Percentiles rank a stretch among this genome's conserved stretches.
These are phyloP conservation scores for Suillus subluteus DNA, from an alignment of 768 basidiomycete genomes.

Conservation along the genomic window DNA sequence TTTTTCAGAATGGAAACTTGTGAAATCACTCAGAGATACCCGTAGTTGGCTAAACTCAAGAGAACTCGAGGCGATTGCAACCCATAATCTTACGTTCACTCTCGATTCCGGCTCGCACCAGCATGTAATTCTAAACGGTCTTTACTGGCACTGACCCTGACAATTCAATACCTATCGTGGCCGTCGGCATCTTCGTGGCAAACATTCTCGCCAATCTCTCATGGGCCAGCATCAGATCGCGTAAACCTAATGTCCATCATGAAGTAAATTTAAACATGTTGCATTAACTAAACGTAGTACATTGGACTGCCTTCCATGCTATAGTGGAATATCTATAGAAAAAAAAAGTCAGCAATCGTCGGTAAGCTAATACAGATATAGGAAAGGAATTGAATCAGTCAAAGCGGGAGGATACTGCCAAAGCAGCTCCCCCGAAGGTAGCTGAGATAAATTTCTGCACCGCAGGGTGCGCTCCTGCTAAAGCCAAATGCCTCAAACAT, in stretches of 20 bases:
- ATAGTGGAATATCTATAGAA: conserved; percentile 19
- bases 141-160: neutral
- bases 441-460: conserved; percentile 90
- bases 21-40: neutral
- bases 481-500: conserved; percentile 97
- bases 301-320: neutral
- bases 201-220: no score
- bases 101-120: neutral
- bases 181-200: no score
- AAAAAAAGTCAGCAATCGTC: conserved; percentile 17
- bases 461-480: conserved; percentile 67
- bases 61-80: neutral
- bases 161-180: neutral
- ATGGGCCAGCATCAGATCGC: neutral
- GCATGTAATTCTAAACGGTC: neutral
- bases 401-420: conserved; percentile 48
- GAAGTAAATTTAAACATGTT: neutral
- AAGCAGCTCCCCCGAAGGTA: conserved; percentile 74
- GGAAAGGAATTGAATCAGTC: conserved; percentile 37
- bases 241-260: neutral
- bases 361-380: neutral
- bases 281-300: neutral
- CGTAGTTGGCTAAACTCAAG: neutral
- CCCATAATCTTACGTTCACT: neutral
- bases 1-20: neutral